Evolutionary conservation across 768 basidiomycete species (phyloP), one percentile per base, ranked within the genome.

Genomic region (Russula earlei): DNA sequence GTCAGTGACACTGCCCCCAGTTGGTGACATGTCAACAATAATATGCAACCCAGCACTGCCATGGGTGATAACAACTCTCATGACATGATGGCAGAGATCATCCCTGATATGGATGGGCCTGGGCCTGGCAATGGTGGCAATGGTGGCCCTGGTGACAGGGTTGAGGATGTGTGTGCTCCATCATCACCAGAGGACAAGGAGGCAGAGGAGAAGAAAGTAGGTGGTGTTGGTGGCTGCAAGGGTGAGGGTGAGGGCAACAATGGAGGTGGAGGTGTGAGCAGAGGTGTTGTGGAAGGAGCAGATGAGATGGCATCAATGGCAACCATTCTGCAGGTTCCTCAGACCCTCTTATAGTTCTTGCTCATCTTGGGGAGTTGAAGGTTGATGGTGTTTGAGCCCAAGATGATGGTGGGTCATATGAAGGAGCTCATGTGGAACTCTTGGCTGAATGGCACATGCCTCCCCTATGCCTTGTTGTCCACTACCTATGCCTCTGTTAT

Each of bases 361-460:
- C 74, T 88, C 48, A 77, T 88, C 25, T 82, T 84, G 0, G 86
- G 87, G 0, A 71, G 75, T 40, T 73, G 86, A 58, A 74, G 82
- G 59, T 80, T 81, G 0, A 86, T 89, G 79, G 71, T 77, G 0
- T 91, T 91, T 61, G 85, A 87, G 27, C 85, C 86, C 12, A 79
- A 81, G 61, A 85, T 78, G 20, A 84, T 85, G 0, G 72, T 90
- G 31, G 85, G 85, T 17, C 75, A 88, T 62, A 83, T 88, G 27
- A 90, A 90, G 69, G 88, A 91, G 70, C 77, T 91, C 45, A 79
- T 84, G 36, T 90, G 88, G 87, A 87, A 83, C 70, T 77, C 81
- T 33, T 91, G 88, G 87, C 85, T 85, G 27, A 70, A 73, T 63
- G 86, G 87, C 83, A 59, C 64, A 78, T n/a, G n/a, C n/a, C n/a